Percentiles rank a stretch among this genome's conserved stretches.
Evolutionary conservation across 257 asterid species (phyloP).

Genomic region (Gardenia jasminoides): DNA sequence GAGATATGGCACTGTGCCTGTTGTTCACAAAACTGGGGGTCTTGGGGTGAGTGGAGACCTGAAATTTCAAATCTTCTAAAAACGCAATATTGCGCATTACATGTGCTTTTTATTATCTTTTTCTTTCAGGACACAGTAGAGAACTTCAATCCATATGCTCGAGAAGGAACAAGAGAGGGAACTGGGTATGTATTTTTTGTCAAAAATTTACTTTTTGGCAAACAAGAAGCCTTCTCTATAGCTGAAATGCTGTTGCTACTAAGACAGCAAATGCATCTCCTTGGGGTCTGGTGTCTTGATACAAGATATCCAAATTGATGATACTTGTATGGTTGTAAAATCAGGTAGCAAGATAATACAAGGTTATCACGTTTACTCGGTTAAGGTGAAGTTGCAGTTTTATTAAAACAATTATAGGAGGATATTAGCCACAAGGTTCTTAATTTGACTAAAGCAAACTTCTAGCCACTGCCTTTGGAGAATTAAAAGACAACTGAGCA

Average conservation of each 20-base stretch:
- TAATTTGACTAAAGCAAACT: not conserved
- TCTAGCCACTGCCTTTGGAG: not conserved
- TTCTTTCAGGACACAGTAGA: conserved; percentile 73
- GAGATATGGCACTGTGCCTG: conserved; percentile 92
- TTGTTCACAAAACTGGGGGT: conserved; percentile 92
- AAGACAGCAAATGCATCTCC: not conserved
- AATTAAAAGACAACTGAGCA: not conserved
- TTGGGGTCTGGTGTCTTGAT: not conserved
- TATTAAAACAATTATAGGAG: not conserved
- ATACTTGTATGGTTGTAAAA: not conserved
- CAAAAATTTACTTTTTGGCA: not conserved
- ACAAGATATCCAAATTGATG: not conserved
- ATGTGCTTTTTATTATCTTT: not conserved
- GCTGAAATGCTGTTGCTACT: not conserved
- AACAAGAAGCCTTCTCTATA: not conserved
- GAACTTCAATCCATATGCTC: conserved; percentile 71
- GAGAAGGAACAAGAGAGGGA: conserved; percentile 72
- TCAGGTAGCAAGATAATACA: not conserved
- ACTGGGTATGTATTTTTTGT: conserved; percentile 69
- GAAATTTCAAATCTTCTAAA: not conserved
- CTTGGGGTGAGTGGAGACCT: conserved; percentile 62
- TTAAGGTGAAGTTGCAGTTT: not conserved
- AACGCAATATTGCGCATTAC: not conserved
- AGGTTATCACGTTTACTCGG: not conserved
- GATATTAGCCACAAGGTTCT: not conserved